These are phyloP conservation scores for Massospora cicadina DNA, from an alignment of 371 early-diverging fungal genomes.

Conservation along the genomic window DNA sequence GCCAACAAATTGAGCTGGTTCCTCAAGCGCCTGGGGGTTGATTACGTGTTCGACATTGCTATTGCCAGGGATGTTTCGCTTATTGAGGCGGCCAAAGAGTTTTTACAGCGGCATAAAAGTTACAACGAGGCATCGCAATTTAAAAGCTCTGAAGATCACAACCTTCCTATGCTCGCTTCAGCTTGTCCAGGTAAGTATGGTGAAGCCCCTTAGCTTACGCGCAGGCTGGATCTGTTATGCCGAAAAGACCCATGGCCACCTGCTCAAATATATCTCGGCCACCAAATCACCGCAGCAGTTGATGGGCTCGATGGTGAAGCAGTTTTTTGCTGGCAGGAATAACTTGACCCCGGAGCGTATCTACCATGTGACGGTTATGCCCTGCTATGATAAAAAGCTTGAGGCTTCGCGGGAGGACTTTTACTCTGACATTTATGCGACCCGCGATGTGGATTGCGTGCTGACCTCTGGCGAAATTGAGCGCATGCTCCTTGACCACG, in stretches of 20 bases:
- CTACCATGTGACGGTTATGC: constrained; percentile 89
- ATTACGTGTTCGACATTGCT: constrained; percentile 71
- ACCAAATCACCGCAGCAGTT: constrained; percentile 91
- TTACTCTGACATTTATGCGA: constrained; percentile 48
- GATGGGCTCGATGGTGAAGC: constrained; percentile 81
- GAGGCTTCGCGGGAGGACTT: constrained; percentile 90
- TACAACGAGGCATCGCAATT: constrained; percentile 10
- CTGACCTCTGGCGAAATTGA: constrained; percentile 75
- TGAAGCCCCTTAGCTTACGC: not conserved
- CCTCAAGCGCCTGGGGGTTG: constrained; percentile 56
- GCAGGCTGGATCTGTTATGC: constrained; percentile 93
- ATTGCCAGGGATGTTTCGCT: constrained; percentile 73
- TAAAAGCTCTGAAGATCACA: constrained; percentile 14
- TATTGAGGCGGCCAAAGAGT: constrained; percentile 72
- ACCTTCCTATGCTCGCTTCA: constrained; percentile 24
- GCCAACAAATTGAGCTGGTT: constrained; percentile 36
- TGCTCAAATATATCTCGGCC: constrained; percentile 63
- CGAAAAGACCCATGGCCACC: constrained; percentile 87
- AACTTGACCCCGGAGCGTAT: constrained; percentile 46
- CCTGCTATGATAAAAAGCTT: constrained; percentile 95
- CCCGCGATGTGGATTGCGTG: constrained; percentile 89
- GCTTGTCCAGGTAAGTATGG: constrained; percentile 22
- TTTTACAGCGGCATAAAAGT: constrained; percentile 44
- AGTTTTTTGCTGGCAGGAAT: constrained; percentile 44
- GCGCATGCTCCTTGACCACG: constrained; percentile 51